A percentile compares a stretch with the other conserved stretches of the same genome.
Conservation (phyloP, 495 filamentous ascomycete genomes). For the Podospora fimiseda region DNA sequence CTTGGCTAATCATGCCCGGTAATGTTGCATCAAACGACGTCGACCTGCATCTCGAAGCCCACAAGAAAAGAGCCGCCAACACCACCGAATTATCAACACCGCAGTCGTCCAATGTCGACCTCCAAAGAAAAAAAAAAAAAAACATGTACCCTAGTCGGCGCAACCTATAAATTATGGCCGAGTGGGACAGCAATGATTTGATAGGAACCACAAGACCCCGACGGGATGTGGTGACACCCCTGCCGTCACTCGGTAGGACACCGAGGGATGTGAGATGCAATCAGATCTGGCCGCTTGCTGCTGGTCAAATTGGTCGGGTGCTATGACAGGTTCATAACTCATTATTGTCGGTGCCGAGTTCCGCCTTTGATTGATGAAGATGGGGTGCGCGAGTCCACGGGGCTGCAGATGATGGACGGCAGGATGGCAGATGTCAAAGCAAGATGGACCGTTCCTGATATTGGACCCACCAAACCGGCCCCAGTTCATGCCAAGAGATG, state of each 20-base stretch:
- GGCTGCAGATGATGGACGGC: too few species aligned
- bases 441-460: not conserved
- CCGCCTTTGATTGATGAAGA: not conserved
- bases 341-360: not conserved
- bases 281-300: not conserved
- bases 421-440: not conserved
- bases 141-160: not conserved
- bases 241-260: not conserved
- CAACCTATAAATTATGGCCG: not conserved
- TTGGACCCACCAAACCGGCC: not conserved
- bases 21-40: not conserved
- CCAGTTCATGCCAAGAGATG: not conserved
- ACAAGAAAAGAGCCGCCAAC: not conserved
- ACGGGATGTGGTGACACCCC: conserved; percentile 7
- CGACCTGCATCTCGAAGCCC: not conserved
- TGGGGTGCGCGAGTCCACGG: too few species aligned
- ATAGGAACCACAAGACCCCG: conserved; percentile 8
- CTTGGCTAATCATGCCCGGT: not conserved
- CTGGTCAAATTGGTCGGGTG: not conserved
- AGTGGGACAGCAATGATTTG: conserved; percentile 13
- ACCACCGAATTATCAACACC: not conserved
- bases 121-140: too few species aligned
- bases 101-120: too few species aligned
- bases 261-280: conserved; percentile 3
- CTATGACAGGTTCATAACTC: not conserved